These are phyloP conservation scores for Cryptococcus wingfieldii DNA, from an alignment of 1,284 basidiomycete species.

Conservation along the genomic window DNA sequence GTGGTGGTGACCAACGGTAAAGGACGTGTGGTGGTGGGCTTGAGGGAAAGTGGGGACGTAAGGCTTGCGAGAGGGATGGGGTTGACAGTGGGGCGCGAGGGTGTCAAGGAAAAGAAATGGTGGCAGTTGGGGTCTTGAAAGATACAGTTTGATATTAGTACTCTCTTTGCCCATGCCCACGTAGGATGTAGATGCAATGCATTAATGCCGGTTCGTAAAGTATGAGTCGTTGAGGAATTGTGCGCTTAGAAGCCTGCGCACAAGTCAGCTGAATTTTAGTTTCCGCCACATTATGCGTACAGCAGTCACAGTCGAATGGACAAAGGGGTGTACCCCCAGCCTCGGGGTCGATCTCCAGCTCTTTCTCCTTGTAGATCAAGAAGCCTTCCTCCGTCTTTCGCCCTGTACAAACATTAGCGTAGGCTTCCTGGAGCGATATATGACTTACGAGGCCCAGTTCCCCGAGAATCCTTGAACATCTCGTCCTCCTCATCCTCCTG, in stretches of 20 bases:
- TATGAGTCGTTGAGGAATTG: neutral
- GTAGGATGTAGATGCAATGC: neutral
- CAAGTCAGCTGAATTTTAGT: neutral
- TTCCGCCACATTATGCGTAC: constrained; percentile 53
- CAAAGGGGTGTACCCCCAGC: constrained; percentile 64
- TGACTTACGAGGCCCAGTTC: constrained; percentile 64
- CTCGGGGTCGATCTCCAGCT: constrained; percentile 66
- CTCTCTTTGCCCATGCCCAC: neutral
- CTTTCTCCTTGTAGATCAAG: constrained; percentile 78
- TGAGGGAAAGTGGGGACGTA: constrained; percentile 28
- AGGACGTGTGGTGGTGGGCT: constrained; percentile 31
- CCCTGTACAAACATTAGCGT: constrained; percentile 52
- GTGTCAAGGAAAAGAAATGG: constrained; percentile 27
- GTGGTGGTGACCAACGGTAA: constrained; percentile 23
- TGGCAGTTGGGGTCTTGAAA: constrained; percentile 2
- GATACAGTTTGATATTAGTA: neutral
- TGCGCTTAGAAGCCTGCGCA: neutral
- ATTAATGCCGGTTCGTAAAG: neutral
- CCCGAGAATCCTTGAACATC: constrained; percentile 69
- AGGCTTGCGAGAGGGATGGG: constrained; percentile 16
- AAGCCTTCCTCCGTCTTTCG: constrained; percentile 80
- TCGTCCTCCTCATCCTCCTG: constrained; percentile 51
- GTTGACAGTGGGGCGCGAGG: constrained; percentile 26
- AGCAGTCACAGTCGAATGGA: constrained; percentile 62
- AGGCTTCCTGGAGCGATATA: neutral